Evolutionary conservation across 352 stramenopile species (phyloP).

Genomic region (Chrysophaeum taylorii): DNA sequence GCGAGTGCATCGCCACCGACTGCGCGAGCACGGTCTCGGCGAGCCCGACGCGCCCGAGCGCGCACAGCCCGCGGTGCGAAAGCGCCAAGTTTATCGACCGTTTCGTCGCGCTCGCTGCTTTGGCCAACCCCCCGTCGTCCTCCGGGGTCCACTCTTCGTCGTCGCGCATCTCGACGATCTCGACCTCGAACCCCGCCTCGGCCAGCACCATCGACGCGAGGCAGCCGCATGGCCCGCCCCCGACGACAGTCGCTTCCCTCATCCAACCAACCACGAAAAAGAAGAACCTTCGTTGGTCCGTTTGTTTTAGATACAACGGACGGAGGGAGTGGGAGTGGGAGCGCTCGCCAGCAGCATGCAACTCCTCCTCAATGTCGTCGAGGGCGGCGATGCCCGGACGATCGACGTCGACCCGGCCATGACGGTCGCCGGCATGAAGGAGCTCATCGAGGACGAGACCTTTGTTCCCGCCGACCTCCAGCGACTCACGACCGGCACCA

Average conservation of each 20-base stretch:
- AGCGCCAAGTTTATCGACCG: conserved; percentile 42
- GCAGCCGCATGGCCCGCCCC: not conserved
- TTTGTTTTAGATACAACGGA: too few relatives aligned
- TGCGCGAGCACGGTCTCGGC: conserved; percentile 19
- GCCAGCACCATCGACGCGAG: not conserved
- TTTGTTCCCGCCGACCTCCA: conserved; percentile 76
- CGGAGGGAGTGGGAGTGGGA: too few relatives aligned
- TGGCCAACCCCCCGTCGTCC: not conserved
- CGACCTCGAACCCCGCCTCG: not conserved
- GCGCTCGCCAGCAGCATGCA: too few relatives aligned
- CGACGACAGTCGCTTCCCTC: not conserved
- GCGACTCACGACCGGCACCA: conserved; percentile 66
- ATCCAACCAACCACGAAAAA: too few relatives aligned
- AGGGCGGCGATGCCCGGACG: not conserved
- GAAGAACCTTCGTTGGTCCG: too few relatives aligned
- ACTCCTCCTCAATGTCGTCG: not conserved
- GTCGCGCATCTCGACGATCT: not conserved
- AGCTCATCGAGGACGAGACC: conserved; percentile 66
- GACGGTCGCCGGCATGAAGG: not conserved
- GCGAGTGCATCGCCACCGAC: conserved; percentile 25
- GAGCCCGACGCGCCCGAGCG: conserved; percentile 25
- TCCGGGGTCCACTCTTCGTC: not conserved
- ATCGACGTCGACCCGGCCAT: not conserved
- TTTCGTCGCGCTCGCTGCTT: conserved; percentile 23
- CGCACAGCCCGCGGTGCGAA: conserved; percentile 25